Evolutionary conservation across 2,329 filamentous ascomycete genomes (phyloP), one percentile per base, ranked within the genome.

Genomic region (Dothistroma pini): DNA sequence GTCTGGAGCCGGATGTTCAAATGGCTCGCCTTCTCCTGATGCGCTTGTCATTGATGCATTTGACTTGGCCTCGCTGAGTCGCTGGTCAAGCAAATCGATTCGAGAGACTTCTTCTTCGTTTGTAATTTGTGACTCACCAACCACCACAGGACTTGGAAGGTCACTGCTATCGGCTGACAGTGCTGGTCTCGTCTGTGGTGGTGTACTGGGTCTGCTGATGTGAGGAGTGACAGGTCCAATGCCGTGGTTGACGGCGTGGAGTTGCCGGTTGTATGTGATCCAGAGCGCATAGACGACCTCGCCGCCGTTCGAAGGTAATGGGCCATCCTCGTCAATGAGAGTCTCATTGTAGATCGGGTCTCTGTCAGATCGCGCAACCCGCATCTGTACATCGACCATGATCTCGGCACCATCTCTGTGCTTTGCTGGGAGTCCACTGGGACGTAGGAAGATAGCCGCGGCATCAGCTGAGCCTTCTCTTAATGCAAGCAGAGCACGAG

Each of bases 371-470:
- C 93, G 91, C 16, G 97, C 93, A 25, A 99, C 92, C 35, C 95
- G 87, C 89, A 99, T 91, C 76, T 99, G 95, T 32, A 97, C 87
- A 73, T 99, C 95, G 38, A 99, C 90, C 76, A 91, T 93, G 65
- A 99, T 88, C 63, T 95, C 90, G 0, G 90, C 89, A 2, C 95
- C 93, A 73, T 99, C 95, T 44, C 93, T 87, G 74, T 99, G 95
- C 70, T 85, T 88, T 0, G 92, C 95, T 5, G 88, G 86, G 47
- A 99, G 80, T 12, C 95, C 95, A 66, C 90, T 89, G 1, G 95
- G 92, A 58, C 89, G 86, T 52, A 96, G 78, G 73, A 97, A 96
- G 48, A 89, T 86, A 1, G 88, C 85, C 0, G 89, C 89, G 21
- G 80, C 80, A 76, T 96, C 91, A 50, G 87, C 85, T 51, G 87